These are phyloP conservation scores for Phaeosphaeriaceae sp. DNA, from an alignment of 2,329 filamentous ascomycete genomes.

Conservation along the genomic window DNA sequence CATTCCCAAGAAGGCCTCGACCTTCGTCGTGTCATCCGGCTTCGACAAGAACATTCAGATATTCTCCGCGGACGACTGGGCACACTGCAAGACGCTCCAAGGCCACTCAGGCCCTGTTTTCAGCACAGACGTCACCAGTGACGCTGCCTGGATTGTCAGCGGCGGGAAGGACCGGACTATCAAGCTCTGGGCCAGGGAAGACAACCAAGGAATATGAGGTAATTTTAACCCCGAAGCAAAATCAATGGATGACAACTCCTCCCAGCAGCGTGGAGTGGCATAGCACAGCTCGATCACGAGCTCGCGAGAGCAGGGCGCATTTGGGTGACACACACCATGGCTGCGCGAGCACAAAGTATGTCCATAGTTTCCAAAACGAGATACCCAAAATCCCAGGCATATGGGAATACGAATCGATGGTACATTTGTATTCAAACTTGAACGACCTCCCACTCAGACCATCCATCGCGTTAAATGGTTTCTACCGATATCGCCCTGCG, in stretches of 20 bases:
- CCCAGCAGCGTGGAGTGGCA: neutral
- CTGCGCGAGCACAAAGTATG: constrained; percentile 17
- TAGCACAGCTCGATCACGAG: neutral
- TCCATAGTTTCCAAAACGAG: constrained; percentile 21
- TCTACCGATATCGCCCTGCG: neutral
- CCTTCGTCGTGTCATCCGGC: constrained; percentile 87
- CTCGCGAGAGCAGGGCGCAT: constrained; percentile 18
- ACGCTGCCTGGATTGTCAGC: constrained; percentile 92
- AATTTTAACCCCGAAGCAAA: neutral
- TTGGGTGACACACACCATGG: constrained; percentile 9
- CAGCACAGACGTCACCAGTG: constrained; percentile 84
- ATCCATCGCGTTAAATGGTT: neutral
- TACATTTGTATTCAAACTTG: constrained; percentile 1
- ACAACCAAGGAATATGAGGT: constrained; percentile 43
- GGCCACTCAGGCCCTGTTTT: constrained; percentile 93
- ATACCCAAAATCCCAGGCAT: constrained; percentile 20
- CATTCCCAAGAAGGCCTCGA: constrained; percentile 82
- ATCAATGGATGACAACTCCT: neutral
- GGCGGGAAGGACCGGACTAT: constrained; percentile 94
- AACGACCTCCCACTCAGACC: neutral
- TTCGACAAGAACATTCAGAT: constrained; percentile 97
- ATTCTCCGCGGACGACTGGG: constrained; percentile 97
- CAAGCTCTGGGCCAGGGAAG: constrained; percentile 91
- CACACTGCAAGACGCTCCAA: constrained; percentile 82
- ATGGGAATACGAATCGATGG: constrained; percentile 15